Base-by-base conservation (phyloP, 257 asterid genomes). In the Capsicum rhomboideum region DNA sequence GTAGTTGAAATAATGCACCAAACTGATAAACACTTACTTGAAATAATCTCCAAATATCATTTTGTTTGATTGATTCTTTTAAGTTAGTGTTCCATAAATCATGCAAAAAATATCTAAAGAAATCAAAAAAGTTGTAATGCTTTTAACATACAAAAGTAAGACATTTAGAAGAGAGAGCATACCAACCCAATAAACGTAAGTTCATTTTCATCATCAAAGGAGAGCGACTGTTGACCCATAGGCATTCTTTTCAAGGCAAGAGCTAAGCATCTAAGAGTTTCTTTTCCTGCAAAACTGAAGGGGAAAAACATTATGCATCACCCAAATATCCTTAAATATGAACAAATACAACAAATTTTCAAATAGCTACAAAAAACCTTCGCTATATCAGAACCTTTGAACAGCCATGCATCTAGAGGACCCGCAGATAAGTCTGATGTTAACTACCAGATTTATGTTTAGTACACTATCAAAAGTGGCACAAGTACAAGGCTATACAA, bases 171-270 rank as follows among this genome's bases (percentile, higher is more conserved):
- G 90, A 87, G 95, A 90, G 90, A 92, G 97, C 98, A 91, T 95
- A 97, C 99, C 99, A 97, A 95, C 97, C 99, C 99, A 97, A 97
- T 92, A 95, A 95, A 95, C 64, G 98, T 95, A 74, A 97, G 99
- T 87, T 94, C 97, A 77, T 87, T 93, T 86, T 97, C 99, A 87
- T 97, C 98, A 88, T 95, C 96, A 85, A 87, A 86, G 40, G 98
- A 90, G 87, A 97, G 91, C 71, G 93, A 88, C 85, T 93, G 97
- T 89, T 92, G 96, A 87, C 97, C 98, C 77, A 82, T 80, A 42
- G 99, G 97, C 98, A 97, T 93, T 91, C 91, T 91, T 90, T 95
- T 97, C 93, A 93, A 90, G 85, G 98, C 98, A 78, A 97, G 86
- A 18, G 98, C 99, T 91, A 97, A 85, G 89, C 99, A 97, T 89